A percentile compares a stretch with the other conserved stretches of the same genome.
These are phyloP conservation scores for Didymella glomerata DNA, from an alignment of 2,329 filamentous ascomycete genomes.

Conservation along the genomic window DNA sequence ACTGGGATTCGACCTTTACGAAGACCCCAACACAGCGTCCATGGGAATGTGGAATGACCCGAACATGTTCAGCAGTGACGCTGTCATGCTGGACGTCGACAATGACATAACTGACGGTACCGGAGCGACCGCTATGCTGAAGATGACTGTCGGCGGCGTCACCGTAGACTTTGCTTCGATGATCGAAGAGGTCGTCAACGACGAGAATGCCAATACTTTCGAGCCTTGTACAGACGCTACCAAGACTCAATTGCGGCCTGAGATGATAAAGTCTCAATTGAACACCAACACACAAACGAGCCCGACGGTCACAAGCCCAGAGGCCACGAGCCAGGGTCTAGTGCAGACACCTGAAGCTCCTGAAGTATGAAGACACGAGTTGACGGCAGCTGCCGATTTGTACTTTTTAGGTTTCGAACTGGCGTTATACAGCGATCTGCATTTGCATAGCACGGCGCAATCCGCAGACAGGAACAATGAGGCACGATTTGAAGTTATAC, in stretches of 20 bases:
- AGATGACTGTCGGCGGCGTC: constrained; percentile 42
- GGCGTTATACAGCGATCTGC: constrained; percentile 14
- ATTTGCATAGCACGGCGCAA: constrained; percentile 15
- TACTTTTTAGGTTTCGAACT: neutral
- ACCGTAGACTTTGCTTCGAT: constrained; percentile 48
- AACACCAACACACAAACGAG: neutral
- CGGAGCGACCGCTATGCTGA: constrained; percentile 27
- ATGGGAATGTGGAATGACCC: constrained; percentile 46
- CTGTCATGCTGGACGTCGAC: constrained; percentile 33
- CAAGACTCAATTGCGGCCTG: constrained; percentile 2
- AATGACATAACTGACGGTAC: constrained; percentile 5
- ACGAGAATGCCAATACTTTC: constrained; percentile 14
- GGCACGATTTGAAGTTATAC: constrained; percentile 19
- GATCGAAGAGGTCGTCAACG: constrained; percentile 48
- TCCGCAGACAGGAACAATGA: constrained; percentile 3
- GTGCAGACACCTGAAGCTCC: constrained; percentile 29
- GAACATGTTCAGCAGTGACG: constrained; percentile 47
- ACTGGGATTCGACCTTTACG: constrained; percentile 48
- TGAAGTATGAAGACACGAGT: constrained; percentile 6
- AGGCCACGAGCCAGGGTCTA: constrained; percentile 23
- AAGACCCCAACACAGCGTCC: constrained; percentile 49
- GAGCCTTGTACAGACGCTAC: neutral
- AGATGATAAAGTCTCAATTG: neutral
- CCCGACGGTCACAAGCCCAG: constrained; percentile 13
- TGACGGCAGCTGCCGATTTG: constrained; percentile 7